Base-by-base conservation (phyloP, 2,329 filamentous ascomycete species). In the Talaromyces sp. region DNA sequence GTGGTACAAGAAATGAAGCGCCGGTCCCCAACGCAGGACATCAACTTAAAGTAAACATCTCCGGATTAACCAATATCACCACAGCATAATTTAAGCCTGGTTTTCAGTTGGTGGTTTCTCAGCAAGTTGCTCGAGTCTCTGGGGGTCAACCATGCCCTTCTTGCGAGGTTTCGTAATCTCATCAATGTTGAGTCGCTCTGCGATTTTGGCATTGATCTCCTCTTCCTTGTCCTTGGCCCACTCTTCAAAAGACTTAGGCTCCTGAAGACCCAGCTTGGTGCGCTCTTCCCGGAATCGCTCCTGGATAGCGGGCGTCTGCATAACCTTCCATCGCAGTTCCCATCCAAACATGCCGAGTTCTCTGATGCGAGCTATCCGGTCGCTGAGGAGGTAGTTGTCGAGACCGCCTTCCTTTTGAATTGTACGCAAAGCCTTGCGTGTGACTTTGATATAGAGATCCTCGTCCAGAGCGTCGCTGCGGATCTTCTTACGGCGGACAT, bases 331-430 rank as follows among this genome's bases (percentile, higher is more conserved):
- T 60, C 94, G 81, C 66, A 99, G 77, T 64, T 87, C 85, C 94
- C 94, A 99, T 6, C 94, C 94, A 60, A 88, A 88, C 47, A 93
- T 86, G 4, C 94, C 94, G 52, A 99, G 79, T 73, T 96, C 90
- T 77, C 87, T 89, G 68, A 97, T 82, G 58, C 94, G 83, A 36
- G 80, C 82, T 14, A 87, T 79, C 75, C 91, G 94, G 70, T 86
- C 83, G 62, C 91, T 91, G 37, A 96, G 80, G 41, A 99, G 79
- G 76, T 99, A 99, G 67, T 91, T 86, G 73, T 99, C 94, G 59
- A 99, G 80, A 7, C 94, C 91, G 54, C 93, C 93, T 57, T 88
- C 85, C 70, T 91, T 93, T 69, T 90, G 86, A 68, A 97, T 89
- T 32, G 78, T 80, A 46, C 78, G 67, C 62, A 79, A 58, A 27